These are phyloP conservation scores for Entomortierella parvispora DNA, from an alignment of 192 early-diverging fungal species.

Conservation along the genomic window DNA sequence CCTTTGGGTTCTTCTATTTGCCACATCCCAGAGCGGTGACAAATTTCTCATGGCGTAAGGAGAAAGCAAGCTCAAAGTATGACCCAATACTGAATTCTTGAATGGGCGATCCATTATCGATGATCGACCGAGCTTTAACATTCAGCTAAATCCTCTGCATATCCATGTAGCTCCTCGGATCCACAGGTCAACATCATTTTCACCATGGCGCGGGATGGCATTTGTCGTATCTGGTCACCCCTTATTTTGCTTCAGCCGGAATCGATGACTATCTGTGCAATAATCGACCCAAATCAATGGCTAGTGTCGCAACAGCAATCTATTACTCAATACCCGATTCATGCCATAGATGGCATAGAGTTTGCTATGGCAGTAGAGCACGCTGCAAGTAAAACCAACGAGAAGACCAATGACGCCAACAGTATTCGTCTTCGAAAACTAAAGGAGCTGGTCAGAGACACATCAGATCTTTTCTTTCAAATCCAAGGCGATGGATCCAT, in stretches of 20 bases:
- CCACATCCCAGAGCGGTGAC: constrained; percentile 70
- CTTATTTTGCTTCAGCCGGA: constrained; percentile 58
- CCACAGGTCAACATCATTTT: constrained; percentile 58
- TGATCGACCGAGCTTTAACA: background rate
- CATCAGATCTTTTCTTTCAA: constrained; percentile 81
- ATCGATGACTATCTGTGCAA: constrained; percentile 72
- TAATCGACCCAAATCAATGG: constrained; percentile 74
- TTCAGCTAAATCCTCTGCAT: background rate
- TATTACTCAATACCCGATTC: constrained; percentile 62
- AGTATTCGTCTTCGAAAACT: constrained; percentile 59
- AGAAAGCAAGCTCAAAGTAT: constrained; percentile 43
- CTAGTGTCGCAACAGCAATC: constrained; percentile 51
- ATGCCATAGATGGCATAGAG: constrained; percentile 67
- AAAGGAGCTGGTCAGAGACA: constrained; percentile 71
- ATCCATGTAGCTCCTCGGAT: constrained; percentile 6
- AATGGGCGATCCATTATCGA: background rate
- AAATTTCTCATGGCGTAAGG: constrained; percentile 73
- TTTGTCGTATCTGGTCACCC: constrained; percentile 78
- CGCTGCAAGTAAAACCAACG: constrained; percentile 35
- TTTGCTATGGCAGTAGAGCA: constrained; percentile 56
- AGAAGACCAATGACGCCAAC: constrained; percentile 50
- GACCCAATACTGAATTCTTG: background rate
- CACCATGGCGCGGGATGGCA: constrained; percentile 75
- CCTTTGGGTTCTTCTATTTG: constrained; percentile 69
- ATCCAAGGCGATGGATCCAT: constrained; percentile 75